Base-by-base conservation (phyloP, 2,329 filamentous ascomycete genomes). In the Tolypocladium inflatum region DNA sequence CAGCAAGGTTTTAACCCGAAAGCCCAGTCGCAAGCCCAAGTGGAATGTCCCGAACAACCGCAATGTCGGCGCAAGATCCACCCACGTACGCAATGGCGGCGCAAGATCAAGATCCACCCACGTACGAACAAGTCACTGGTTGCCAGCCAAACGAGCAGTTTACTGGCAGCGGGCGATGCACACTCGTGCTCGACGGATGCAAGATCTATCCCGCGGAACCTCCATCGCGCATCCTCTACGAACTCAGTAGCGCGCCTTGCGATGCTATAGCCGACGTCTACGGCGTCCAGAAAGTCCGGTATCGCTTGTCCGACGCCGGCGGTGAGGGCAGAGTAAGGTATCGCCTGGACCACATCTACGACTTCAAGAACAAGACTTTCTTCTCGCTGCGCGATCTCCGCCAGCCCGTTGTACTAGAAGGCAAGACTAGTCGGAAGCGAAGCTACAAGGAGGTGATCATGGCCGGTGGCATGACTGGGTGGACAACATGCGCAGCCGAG, bases 41-140 rank as follows among this genome's bases (percentile, higher is more conserved):
- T 30, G 26, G 26, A 30, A 30, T 6, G 5, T 30, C 26, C 4
- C 3, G 26, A 6, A 30, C 26, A 30, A 30, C 26, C 26, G 26
- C 26, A 30, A 30, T 30, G 26, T 30, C 26, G 26, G 26, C 26
- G 4, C 26, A 30, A 30, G 26, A 30, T 30, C 26, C 26, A 15
- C 43, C 43, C 43, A 21, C 43, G 21, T 45, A 45, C 21, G 21
- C 26, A 30, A 30, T 30, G 26, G 5, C 26, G 26, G 26, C 26
- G 4, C 26, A 30, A 30, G 26, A 30, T 30, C 26, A n/a, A 80
- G 42, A 45, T n/a, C 42, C 26, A 15, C 43, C 43, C 43, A 21
- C 43, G 21, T 45, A 45, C 21, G 21, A 45, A 10, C 11, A 23
- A 30, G 26, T 30, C 21, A 26, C 15, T 17, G 21, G 26, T 30